Conservation (phyloP, 306 rosid species). For the Quercus ilex region DNA sequence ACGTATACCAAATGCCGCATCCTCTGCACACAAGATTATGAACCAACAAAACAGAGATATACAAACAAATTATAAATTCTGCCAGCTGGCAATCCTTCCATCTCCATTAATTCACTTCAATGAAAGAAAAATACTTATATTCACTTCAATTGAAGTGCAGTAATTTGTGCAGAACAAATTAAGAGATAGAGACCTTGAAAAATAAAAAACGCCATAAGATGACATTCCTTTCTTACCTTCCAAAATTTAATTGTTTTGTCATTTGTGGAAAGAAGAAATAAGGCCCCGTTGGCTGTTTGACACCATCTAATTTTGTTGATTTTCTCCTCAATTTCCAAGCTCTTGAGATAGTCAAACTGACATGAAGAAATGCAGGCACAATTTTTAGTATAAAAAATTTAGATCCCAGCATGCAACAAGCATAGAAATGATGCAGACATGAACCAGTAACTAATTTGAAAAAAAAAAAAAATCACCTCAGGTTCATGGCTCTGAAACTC, state of each 20-base stretch:
- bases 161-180: no score
- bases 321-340: constrained; percentile 99
- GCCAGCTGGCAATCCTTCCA: no score
- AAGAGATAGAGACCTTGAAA: no score
- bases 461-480: constrained; percentile 49
- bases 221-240: constrained; percentile 56
- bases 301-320: constrained; percentile 99
- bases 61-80: no score
- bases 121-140: not conserved
- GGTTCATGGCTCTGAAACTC: constrained; percentile 99
- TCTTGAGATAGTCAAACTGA: constrained; percentile 99
- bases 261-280: constrained; percentile 93
- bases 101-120: not conserved
- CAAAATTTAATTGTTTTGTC: constrained; percentile 96
- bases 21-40: not conserved
- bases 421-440: not conserved
- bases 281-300: constrained; percentile 89
- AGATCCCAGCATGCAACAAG: constrained; percentile 1
- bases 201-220: not conserved
- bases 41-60: no score
- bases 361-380: constrained; percentile 19
- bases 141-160: not conserved
- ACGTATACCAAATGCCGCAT: not conserved
- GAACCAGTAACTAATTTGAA: not conserved
- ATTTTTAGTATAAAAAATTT: constrained; percentile 14